These are phyloP conservation scores for Paraphoma sp. DNA, from an alignment of 2,329 filamentous ascomycete species.

Conservation along the genomic window DNA sequence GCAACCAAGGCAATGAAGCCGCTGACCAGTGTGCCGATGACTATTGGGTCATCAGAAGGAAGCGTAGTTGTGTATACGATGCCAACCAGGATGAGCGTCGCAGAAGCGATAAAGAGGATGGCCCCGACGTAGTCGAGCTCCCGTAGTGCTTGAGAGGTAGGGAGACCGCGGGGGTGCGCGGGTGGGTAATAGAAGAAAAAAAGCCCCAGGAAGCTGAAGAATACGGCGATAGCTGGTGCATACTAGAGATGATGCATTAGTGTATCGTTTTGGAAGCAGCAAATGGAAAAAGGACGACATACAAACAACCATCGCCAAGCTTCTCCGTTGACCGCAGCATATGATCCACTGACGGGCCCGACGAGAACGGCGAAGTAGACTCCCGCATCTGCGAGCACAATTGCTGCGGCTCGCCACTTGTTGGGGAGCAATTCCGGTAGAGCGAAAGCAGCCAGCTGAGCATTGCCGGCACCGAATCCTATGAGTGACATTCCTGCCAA, in stretches of 20 bases:
- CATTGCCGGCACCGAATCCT: conserved; percentile 45
- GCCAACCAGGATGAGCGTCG: conserved; percentile 37
- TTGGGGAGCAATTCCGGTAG: conserved; percentile 58
- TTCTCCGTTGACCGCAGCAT: conserved; percentile 43
- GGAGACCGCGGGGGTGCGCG: conserved; percentile 45
- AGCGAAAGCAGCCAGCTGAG: conserved; percentile 51
- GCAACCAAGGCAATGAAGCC: conserved; percentile 38
- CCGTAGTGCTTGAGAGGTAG: conserved; percentile 26
- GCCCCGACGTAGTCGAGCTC: conserved; percentile 43
- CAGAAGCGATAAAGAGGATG: conserved; percentile 38
- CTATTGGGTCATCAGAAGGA: conserved; percentile 30
- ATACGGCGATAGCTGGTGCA: conserved; percentile 51
- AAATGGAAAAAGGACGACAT: neutral
- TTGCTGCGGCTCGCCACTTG: conserved; percentile 48
- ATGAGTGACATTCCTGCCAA: conserved; percentile 52
- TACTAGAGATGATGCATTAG: conserved; percentile 10
- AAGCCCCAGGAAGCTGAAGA: conserved; percentile 54
- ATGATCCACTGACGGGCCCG: conserved; percentile 55
- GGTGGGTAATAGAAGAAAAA: conserved; percentile 52
- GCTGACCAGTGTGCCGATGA: conserved; percentile 40
- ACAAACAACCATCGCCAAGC: conserved; percentile 55
- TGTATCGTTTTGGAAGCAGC: neutral
- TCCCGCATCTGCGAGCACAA: conserved; percentile 27
- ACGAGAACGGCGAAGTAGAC: conserved; percentile 56
- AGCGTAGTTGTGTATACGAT: conserved; percentile 43